A percentile compares a stretch with the other conserved stretches of the same genome.
Evolutionary conservation across 2,329 filamentous ascomycete genomes (phyloP).

Genomic region (Metarhizium album): DNA sequence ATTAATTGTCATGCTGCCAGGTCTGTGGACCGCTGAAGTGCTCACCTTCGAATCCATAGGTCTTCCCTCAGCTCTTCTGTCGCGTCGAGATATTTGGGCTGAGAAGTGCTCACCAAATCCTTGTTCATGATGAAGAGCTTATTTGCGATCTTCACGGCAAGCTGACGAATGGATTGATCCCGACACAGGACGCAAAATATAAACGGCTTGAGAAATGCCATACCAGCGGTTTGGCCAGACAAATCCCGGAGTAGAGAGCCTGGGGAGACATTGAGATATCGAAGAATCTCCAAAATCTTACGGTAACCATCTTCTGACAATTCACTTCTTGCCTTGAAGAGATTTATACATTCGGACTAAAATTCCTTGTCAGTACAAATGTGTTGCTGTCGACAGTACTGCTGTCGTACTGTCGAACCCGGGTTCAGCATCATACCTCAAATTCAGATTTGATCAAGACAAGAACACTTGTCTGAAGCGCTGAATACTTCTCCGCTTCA

Average conservation of each 20-base stretch:
- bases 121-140: slow-evolving; percentile 30
- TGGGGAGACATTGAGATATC: slow-evolving; percentile 45
- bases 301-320: slow-evolving; percentile 28
- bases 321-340: slow-evolving; percentile 11
- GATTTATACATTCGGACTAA: slow-evolving; percentile 3
- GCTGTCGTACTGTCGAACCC: background rate
- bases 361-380: slow-evolving; percentile 1
- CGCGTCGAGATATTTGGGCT: slow-evolving; percentile 14
- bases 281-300: slow-evolving; percentile 21
- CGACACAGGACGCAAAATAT: slow-evolving; percentile 43
- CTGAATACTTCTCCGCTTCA: slow-evolving; percentile 37
- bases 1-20: background rate
- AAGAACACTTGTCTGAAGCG: slow-evolving; percentile 44
- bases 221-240: slow-evolving; percentile 13
- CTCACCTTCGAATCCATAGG: slow-evolving; percentile 45
- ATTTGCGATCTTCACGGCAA: slow-evolving; percentile 36
- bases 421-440: background rate
- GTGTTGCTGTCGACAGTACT: no score
- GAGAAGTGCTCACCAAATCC: slow-evolving; percentile 16
- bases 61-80: slow-evolving; percentile 22
- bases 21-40: background rate
- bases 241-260: slow-evolving; percentile 21
- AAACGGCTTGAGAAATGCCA: slow-evolving; percentile 37
- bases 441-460: slow-evolving; percentile 35
- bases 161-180: slow-evolving; percentile 36